Evolutionary conservation across 1,284 basidiomycete genomes (phyloP).

Genomic region (Ceratobasidium sp.): DNA sequence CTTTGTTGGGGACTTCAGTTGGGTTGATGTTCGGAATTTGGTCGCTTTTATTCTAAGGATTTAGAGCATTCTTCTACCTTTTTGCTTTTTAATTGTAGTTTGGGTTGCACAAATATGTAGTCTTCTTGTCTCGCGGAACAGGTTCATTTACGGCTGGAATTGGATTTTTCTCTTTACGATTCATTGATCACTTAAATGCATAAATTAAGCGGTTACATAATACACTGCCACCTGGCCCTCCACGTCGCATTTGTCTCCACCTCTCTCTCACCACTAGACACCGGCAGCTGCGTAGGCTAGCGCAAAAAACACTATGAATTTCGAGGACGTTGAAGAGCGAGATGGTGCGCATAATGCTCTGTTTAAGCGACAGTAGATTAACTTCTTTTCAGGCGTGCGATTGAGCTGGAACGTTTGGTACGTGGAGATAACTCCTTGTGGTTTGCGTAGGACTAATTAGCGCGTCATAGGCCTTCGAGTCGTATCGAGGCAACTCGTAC

Average conservation of each 20-base stretch:
- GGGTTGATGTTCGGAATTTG: slow-evolving; percentile 14
- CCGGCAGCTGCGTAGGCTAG: background rate
- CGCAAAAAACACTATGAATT: slow-evolving; percentile 59
- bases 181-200: too few relatives aligned
- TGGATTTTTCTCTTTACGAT: too few relatives aligned
- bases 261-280: slow-evolving; percentile 14
- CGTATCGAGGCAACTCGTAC: slow-evolving; percentile 98
- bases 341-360: slow-evolving; percentile 62
- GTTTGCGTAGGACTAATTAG: slow-evolving; percentile 61
- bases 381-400: slow-evolving; percentile 74
- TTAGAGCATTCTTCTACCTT: background rate
- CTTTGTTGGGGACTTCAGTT: slow-evolving; percentile 12
- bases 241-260: slow-evolving; percentile 42
- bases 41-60: background rate
- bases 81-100: slow-evolving; percentile 20
- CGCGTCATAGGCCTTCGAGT: slow-evolving; percentile 77
- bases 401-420: slow-evolving; percentile 96
- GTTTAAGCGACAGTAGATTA: slow-evolving; percentile 64
- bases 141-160: too few relatives aligned
- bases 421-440: slow-evolving; percentile 62
- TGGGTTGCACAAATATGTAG: slow-evolving; percentile 7
- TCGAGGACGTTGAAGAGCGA: slow-evolving; percentile 61
- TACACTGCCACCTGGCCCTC: slow-evolving; percentile 33
- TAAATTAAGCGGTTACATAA: slow-evolving; percentile 13
- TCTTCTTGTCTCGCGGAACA: background rate